These are phyloP conservation scores for Xylaria sp. DNA, from an alignment of 2,329 filamentous ascomycete genomes.

Conservation along the genomic window DNA sequence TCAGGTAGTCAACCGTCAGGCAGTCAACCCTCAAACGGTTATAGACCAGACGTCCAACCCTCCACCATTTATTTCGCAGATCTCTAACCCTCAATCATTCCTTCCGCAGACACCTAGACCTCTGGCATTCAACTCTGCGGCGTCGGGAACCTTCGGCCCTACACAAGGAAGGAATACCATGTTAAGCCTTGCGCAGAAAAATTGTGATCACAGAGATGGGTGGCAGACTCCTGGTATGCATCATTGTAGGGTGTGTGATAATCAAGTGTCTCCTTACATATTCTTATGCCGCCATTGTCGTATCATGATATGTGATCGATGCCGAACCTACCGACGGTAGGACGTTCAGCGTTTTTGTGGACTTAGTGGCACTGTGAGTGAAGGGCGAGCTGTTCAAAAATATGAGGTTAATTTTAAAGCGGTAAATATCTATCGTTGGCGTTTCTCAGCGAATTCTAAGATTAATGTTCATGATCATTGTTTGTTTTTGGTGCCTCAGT, in stretches of 20 bases:
- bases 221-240: background rate
- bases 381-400: background rate
- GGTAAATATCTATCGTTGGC: background rate
- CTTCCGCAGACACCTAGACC: no score
- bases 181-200: no score
- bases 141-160: no score
- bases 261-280: background rate
- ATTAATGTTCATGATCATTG: background rate
- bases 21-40: no score
- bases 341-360: background rate
- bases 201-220: background rate
- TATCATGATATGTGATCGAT: background rate
- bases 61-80: no score
- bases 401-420: background rate
- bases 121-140: background rate
- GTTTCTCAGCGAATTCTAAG: background rate
- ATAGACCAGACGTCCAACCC: no score
- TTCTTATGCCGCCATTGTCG: background rate
- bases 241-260: background rate
- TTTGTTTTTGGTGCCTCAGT: background rate
- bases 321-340: background rate
- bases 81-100: no score
- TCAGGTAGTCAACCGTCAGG: no score
- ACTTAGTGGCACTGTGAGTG: background rate
- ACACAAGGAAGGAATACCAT: no score